Conservation (phyloP, 805 yeast species). For the Yarrowia divulgata region DNA sequence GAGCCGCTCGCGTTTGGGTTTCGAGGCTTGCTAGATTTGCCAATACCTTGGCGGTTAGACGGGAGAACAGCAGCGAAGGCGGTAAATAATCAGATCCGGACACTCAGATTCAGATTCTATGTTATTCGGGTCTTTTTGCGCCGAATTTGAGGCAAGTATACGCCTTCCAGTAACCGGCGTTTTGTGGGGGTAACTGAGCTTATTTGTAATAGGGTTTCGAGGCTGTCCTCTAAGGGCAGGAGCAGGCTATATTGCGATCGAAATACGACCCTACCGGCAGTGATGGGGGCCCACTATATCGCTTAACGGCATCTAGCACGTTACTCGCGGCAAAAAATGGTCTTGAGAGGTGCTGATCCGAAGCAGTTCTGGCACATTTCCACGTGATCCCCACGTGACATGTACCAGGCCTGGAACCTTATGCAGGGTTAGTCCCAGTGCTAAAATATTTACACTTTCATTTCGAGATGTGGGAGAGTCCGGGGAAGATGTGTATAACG, state of each 20-base stretch:
- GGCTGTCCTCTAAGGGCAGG: constrained; percentile 31
- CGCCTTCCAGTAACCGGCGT: neutral
- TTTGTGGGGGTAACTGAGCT: constrained; percentile 12
- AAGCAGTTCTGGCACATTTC: constrained; percentile 2
- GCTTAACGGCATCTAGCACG: neutral
- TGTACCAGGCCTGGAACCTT: neutral
- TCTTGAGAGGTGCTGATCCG: constrained; percentile 2
- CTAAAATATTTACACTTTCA: constrained; percentile 24
- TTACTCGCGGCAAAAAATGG: neutral
- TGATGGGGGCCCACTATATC: neutral
- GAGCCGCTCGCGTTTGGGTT: constrained; percentile 30
- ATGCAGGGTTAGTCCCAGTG: constrained; percentile 30
- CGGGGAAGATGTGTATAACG: constrained; percentile 6
- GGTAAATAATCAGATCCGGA: neutral
- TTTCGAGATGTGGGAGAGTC: neutral
- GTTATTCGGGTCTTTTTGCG: neutral
- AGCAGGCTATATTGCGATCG: neutral
- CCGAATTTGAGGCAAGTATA: neutral
- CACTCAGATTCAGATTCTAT: neutral
- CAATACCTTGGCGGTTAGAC: constrained; percentile 33
- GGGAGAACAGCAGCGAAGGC: neutral
- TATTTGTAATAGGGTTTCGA: neutral
- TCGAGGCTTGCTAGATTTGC: constrained; percentile 28
- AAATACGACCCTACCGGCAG: constrained; percentile 21
- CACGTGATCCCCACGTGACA: constrained; percentile 40